Conservation (phyloP, 352 stramenopile species). For the Globisporangium takayamanum region DNA sequence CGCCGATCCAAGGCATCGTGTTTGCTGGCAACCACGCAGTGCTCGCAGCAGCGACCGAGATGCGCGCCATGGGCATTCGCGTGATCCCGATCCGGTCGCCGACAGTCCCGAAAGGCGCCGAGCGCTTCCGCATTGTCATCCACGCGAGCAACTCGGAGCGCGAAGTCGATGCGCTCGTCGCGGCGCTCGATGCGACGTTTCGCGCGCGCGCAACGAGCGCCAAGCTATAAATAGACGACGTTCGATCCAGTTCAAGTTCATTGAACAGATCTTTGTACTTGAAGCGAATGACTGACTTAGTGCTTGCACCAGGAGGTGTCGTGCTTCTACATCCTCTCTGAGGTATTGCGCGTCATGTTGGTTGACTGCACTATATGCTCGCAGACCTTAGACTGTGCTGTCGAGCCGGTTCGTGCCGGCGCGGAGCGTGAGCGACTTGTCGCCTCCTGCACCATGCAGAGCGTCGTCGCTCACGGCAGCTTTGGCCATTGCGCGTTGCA, state of each 20-base stretch:
- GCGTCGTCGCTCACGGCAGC: constrained; percentile 39
- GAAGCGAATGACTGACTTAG: too few relatives aligned
- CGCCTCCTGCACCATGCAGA: constrained; percentile 12
- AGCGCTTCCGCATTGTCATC: constrained; percentile 95
- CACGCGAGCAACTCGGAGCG: constrained; percentile 91
- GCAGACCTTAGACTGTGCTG: constrained; percentile 48
- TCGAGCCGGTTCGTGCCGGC: constrained; percentile 50
- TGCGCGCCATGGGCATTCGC: constrained; percentile 74
- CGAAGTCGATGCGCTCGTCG: constrained; percentile 78
- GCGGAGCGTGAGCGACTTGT: constrained; percentile 55
- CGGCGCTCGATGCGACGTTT: constrained; percentile 45
- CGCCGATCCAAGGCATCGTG: constrained; percentile 94
- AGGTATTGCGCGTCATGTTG: neutral
- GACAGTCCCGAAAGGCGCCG: constrained; percentile 90
- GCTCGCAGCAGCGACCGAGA: constrained; percentile 58
- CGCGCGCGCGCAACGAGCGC: neutral
- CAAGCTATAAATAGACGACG: constrained; percentile 19
- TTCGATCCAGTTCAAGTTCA: too few relatives aligned
- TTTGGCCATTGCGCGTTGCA: constrained; percentile 79
- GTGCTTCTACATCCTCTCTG: neutral
- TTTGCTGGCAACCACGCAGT: constrained; percentile 89
- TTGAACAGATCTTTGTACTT: too few relatives aligned
- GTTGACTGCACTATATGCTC: neutral
- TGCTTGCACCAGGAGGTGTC: neutral
- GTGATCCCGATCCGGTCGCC: constrained; percentile 94